Base-by-base conservation (phyloP, 192 early-diverging fungal genomes). In the Jimgerdemannia lactiflua region DNA sequence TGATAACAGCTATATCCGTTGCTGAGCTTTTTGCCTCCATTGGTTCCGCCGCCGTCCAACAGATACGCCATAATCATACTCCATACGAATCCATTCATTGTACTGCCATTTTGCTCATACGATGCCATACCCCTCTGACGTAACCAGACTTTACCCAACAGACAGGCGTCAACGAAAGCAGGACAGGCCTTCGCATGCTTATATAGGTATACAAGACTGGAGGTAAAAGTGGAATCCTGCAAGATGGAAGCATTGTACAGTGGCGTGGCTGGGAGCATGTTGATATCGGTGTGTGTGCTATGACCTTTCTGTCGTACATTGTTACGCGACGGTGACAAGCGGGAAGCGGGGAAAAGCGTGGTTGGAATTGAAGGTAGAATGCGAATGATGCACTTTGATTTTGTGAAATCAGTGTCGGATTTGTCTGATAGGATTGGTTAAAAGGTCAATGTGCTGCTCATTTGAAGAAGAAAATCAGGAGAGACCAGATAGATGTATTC, bases 61-160 rank as follows among this genome's bases (percentile, higher is more conserved):
- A 99, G 83, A 77, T 93, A 97, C 0, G 86, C 94, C 85, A 97
- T 90, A n/a, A 97, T 69, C 94, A 98, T 94, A 54, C 89, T 85
- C 44, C 94, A 91, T 49, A 95, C 72, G 80, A 97, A 99, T 40
- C 91, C 94, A 72, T 78, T 91, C 59, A 97, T 86, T 3, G 86
- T 85, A 63, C 85, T 82, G 8, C 70, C 78, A 19, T 79, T 73
- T 9, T 83, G 75, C 3, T 78, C 79, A 40, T 66, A 70, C 0
- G 85, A 73, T 14, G 85, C 86, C 69, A 90, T 74, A 44, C 89
- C 87, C 74, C 94, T 90, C 86, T 98, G 97, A 41, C 82, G 81
- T 1, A 93, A 79, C 96, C 96, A 99, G 9, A 95, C 87, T 78
- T 94, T 96, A 70, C 89, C 89, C 63, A 99, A 77, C 41, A 93